Base-by-base conservation (phyloP, 345 rosid genomes). In the Linum usitatissimum region DNA sequence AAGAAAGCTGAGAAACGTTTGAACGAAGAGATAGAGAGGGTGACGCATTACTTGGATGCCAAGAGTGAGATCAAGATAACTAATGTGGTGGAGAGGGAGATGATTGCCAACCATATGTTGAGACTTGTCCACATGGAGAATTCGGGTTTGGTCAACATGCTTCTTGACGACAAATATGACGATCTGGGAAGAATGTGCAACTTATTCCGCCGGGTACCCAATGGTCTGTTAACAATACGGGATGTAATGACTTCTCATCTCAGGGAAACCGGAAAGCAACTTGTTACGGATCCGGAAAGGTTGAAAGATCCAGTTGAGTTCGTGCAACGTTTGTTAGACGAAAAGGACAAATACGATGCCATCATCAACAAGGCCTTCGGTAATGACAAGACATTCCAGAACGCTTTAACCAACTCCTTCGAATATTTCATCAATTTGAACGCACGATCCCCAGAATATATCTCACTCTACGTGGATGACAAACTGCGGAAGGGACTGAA, bases 101-200 rank as follows among this genome's bases (percentile, higher is more conserved):
- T 90, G 99, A 90, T 93, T 66, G 96, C 90, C 57, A 93, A 81
- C 76, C 99, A 93, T 91, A 89, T 93, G 99, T 79, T 68, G 76
- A 84, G 97, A 58, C 79, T 93, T 55, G 97, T 93, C 60, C 99
- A 93, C 75, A 90, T 93, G 99, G 99, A 93, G 82, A 84, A 84
- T 67, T 93, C 99, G 3, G 99, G 99, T 42, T 70, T 90, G 74
- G 97, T 93, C 60, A 80, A 90, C 75, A 87, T 93, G 97, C 91
- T 93, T 68, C 79, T 93, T 49, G 88, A 93, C 60, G 97, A 93
- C 60, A 90, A 80, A 75, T 90, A 87, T 64, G 97, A 83, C 21
- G 96, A 93, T 80, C 69, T 87, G 79, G 84, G 87, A 72, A 80
- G 99, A 63, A 93, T 93, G 99, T 93, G 90, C 78, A 80, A 54